Evolutionary conservation across 2,329 filamentous ascomycete species (phyloP).

Genomic region (Chrysosporium queenslandicum): DNA sequence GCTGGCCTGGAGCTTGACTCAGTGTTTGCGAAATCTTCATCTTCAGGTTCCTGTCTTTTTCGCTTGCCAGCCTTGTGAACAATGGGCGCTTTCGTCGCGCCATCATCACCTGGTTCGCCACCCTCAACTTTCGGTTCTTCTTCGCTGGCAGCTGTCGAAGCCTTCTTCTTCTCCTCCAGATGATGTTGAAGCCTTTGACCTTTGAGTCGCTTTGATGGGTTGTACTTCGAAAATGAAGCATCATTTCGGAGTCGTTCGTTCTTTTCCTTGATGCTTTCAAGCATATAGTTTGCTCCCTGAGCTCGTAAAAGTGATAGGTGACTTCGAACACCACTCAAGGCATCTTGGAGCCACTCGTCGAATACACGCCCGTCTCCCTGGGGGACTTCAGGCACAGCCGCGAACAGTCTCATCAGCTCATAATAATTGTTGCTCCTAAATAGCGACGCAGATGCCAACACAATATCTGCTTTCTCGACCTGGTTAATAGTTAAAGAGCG

Average conservation of each 20-base stretch:
- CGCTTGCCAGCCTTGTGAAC: constrained; percentile 14
- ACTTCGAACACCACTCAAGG: constrained; percentile 33
- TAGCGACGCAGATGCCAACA: constrained; percentile 46
- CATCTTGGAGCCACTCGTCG: constrained; percentile 45
- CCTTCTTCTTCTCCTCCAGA: constrained; percentile 16
- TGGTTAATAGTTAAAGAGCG: constrained; percentile 35
- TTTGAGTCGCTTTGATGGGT: constrained; percentile 27
- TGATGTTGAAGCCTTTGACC: constrained; percentile 22
- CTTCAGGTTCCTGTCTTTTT: constrained; percentile 19
- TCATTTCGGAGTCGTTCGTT: constrained; percentile 28
- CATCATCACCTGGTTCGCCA: not conserved
- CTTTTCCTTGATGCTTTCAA: constrained; percentile 23
- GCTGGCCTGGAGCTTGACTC: constrained; percentile 16
- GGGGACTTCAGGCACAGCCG: constrained; percentile 38
- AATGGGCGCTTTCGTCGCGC: not conserved
- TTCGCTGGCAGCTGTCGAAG: not conserved
- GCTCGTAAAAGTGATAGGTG: constrained; percentile 33
- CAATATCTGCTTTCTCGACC: constrained; percentile 43
- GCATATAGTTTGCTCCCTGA: constrained; percentile 26
- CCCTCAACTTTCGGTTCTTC: not conserved
- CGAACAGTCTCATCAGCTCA: constrained; percentile 40
- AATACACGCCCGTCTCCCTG: constrained; percentile 40
- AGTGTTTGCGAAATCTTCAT: constrained; percentile 11
- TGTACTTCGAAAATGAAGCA: constrained; percentile 32
- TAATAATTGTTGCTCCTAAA: constrained; percentile 43